Evolutionary conservation across 345 rosid species (phyloP).

Genomic region (Eucalyptus polybractea): DNA sequence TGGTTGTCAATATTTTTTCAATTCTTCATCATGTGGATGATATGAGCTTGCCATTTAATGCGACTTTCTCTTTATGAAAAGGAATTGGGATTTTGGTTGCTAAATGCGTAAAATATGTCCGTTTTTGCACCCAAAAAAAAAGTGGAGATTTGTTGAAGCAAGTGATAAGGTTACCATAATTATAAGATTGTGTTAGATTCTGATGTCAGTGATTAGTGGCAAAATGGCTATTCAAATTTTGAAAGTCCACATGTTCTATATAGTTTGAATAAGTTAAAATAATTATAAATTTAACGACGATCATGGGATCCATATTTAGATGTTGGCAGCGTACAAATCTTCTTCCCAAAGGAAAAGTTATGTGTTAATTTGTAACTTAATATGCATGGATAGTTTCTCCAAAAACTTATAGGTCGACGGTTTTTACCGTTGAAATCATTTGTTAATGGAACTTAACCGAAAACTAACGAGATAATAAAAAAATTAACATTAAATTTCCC

Average conservation of each 20-base stretch:
- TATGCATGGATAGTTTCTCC: background rate
- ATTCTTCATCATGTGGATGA: too few relatives aligned
- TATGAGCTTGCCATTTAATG: background rate
- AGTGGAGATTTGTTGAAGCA: rapidly evolving
- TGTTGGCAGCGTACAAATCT: rapidly evolving
- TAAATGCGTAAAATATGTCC: background rate
- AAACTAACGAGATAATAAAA: background rate
- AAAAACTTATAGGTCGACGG: rapidly evolving
- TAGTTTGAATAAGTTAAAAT: background rate
- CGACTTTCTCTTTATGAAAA: background rate
- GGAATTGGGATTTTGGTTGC: background rate
- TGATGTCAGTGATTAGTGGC: rapidly evolving
- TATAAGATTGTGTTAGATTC: background rate
- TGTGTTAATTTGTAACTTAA: background rate
- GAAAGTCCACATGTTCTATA: rapidly evolving
- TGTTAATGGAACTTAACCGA: background rate
- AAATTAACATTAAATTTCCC: background rate
- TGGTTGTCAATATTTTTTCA: too few relatives aligned
- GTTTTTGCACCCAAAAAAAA: background rate
- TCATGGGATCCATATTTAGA: background rate
- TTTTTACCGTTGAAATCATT: background rate
- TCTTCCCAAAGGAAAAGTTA: background rate
- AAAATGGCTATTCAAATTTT: rapidly evolving
- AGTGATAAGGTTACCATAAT: background rate
- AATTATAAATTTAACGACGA: background rate